These are phyloP conservation scores for Litchi chinensis DNA, from an alignment of 345 rosid species.

Conservation along the genomic window DNA sequence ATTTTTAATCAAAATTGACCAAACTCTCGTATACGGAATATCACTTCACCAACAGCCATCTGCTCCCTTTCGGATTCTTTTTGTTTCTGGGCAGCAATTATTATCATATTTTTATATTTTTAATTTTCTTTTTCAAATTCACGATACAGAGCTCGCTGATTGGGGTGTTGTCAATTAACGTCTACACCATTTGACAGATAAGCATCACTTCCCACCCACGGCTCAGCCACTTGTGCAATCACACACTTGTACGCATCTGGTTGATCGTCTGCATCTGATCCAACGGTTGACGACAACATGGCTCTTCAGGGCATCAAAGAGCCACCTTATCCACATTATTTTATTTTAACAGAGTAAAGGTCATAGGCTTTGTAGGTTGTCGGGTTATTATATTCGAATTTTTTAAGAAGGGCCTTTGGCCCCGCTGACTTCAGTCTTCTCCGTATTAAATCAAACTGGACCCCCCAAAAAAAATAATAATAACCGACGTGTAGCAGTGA, in stretches of 20 bases:
- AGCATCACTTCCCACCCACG: conserved; percentile 4
- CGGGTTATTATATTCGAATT: background rate
- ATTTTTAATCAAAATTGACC: no score
- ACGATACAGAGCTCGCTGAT: background rate
- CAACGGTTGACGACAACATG: conserved; percentile 17
- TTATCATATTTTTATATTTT: no score
- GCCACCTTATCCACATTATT: conserved; percentile 13
- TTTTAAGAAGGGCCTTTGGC: background rate
- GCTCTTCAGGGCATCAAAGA: conserved; percentile 24
- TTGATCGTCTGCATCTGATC: background rate
- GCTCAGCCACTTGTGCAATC: background rate
- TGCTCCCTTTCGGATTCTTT: background rate
- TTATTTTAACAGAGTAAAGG: background rate
- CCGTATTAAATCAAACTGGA: no score
- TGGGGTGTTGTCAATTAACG: background rate
- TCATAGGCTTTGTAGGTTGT: background rate
- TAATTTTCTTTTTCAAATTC: background rate
- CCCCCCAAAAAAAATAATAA: no score
- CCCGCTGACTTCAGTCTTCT: no score
- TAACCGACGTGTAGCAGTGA: background rate
- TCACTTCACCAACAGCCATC: no score
- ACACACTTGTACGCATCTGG: conserved; percentile 8
- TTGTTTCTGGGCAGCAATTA: background rate
- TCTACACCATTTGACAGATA: conserved; percentile 15
- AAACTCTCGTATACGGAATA: no score